phyloP scores from a whole-genome alignment of 257 asterid genomes.

The Thymus quinquecostatus region DNA sequence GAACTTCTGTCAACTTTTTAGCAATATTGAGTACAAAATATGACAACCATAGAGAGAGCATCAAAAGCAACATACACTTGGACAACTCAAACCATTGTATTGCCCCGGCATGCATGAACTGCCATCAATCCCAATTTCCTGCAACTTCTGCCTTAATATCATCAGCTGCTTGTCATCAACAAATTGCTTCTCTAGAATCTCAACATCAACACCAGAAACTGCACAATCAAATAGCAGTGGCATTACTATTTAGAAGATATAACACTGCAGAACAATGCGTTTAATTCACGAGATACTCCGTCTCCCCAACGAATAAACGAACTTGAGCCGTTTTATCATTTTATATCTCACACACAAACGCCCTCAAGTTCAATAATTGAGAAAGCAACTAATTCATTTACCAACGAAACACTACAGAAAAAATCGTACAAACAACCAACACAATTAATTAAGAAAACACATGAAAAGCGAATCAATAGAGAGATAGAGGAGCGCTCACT shows the following conservation, averaged over 20 bases:
- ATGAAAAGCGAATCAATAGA: background rate
- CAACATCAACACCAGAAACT: conserved; percentile 52
- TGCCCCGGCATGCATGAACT: conserved; percentile 68
- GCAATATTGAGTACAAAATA: conserved; percentile 8
- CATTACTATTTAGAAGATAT: conserved; percentile 15
- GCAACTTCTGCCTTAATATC: conserved; percentile 55
- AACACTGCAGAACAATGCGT: background rate
- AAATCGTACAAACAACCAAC: background rate
- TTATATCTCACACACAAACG: too few relatives aligned
- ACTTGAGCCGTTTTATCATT: too few relatives aligned
- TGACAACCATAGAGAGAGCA: conserved; percentile 21
- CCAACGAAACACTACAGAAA: background rate
- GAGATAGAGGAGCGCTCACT: conserved; percentile 30
- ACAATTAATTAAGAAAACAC: background rate
- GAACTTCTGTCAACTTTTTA: background rate
- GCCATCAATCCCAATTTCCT: conserved; percentile 56
- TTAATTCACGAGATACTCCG: too few relatives aligned
- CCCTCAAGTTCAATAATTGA: too few relatives aligned
- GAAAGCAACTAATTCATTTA: too few relatives aligned
- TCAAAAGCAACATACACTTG: conserved; percentile 53
- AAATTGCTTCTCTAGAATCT: conserved; percentile 44
- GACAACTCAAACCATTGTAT: conserved; percentile 58
- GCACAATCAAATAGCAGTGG: conserved; percentile 25
- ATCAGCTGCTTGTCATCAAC: conserved; percentile 39
- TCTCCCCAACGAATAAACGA: background rate